phyloP scores from a whole-genome alignment of 495 filamentous ascomycete genomes.

The Acidomyces sp. region DNA sequence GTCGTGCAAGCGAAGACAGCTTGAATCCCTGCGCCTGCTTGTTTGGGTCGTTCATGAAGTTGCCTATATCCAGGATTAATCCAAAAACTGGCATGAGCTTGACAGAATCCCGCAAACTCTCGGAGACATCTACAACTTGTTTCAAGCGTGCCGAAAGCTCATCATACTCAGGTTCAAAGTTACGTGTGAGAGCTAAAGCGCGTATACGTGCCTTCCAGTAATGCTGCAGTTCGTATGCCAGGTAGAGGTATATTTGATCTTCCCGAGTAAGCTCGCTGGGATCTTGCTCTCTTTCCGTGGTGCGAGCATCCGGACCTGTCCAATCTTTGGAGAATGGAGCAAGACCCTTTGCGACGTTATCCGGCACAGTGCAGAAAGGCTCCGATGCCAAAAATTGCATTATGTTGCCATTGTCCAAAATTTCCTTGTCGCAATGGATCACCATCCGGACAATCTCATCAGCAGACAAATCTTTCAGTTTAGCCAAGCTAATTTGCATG shows the following conservation, averaged over 20 bases:
- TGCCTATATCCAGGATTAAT: slow-evolving; percentile 91
- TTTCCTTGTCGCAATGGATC: slow-evolving; percentile 83
- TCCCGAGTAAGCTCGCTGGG: slow-evolving; percentile 79
- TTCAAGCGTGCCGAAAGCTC: slow-evolving; percentile 70
- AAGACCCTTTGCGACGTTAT: slow-evolving; percentile 81
- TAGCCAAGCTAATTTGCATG: slow-evolving; percentile 85
- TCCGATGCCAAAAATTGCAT: slow-evolving; percentile 94
- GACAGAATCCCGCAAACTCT: slow-evolving; percentile 79
- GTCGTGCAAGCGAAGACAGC: slow-evolving; percentile 78
- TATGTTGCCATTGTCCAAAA: slow-evolving; percentile 83
- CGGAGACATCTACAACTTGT: slow-evolving; percentile 71
- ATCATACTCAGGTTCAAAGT: slow-evolving; percentile 80
- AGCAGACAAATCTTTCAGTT: slow-evolving; percentile 65
- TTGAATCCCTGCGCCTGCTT: slow-evolving; percentile 98
- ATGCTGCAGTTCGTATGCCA: slow-evolving; percentile 88
- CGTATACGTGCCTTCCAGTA: slow-evolving; percentile 98
- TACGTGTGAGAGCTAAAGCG: slow-evolving; percentile 72
- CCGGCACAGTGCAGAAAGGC: slow-evolving; percentile 79
- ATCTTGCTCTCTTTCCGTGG: slow-evolving; percentile 66
- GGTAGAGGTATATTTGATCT: slow-evolving; percentile 88
- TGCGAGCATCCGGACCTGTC: slow-evolving; percentile 77
- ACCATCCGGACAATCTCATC: slow-evolving; percentile 85
- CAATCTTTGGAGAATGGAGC: slow-evolving; percentile 92
- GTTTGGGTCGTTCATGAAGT: slow-evolving; percentile 99
- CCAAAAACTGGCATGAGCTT: slow-evolving; percentile 91